Evolutionary conservation across 2,329 filamentous ascomycete species (phyloP), one percentile per base, ranked within the genome.

Genomic region (Exophiala viscosa): DNA sequence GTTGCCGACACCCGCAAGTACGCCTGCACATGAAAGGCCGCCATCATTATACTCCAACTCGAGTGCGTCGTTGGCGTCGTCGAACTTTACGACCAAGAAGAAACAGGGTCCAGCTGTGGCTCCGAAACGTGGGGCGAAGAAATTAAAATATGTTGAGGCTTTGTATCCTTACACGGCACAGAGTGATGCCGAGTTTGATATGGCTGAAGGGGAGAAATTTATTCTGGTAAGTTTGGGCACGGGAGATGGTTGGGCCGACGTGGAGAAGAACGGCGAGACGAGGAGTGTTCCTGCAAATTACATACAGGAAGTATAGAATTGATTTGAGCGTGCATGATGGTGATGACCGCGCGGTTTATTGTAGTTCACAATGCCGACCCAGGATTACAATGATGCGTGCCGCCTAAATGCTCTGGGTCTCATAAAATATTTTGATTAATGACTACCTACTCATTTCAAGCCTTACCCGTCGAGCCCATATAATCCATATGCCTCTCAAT

Each of bases 221-320:
- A 90, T 99, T 35, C 76, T 99, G 31, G 84, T 96, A 56, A 90
- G 85, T 64, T 85, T 88, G 51, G 92, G 97, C 66, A 81, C 85
- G 0, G 93, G 93, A 1, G 93, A 97, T 73, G 93, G 93, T 0
- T 99, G 93, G 93, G 89, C 86, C 23, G 93, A 97, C 73, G 93
- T 99, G 14, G 93, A 97, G 74, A 90, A 89, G 70, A 90, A 89
- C 14, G 91, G 91, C 1, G 76, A 84, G 36, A 89, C 85, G 44
- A 46, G 53, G 32, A 96, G 90, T 68, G 93, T 99, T 48, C 93
- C 93, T 41, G 91, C 91, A 34, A 95, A 90, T 69, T 99, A 97
- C 74, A 82, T 97, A 54, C 87, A 90, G 71, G 81, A 86, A 65
- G 82, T 88, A 15, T 59, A 57, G 50, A 36, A 14, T 18, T 39